Base-by-base conservation (phyloP, 2,329 filamentous ascomycete species). In the Pseudocercospora fijiensis region DNA sequence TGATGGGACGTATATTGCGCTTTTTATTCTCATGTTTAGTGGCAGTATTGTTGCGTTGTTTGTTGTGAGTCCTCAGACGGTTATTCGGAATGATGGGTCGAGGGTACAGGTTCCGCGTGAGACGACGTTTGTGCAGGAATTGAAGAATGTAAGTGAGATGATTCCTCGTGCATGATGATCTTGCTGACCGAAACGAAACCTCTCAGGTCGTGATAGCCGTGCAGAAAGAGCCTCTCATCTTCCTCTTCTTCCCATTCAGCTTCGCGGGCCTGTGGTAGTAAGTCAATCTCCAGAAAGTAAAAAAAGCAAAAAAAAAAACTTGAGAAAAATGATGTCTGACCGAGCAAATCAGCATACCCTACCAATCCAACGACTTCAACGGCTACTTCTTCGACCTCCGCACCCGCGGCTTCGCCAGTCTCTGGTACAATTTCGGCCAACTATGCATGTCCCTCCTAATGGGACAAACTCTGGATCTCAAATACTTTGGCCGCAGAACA, bases 321-420 rank as follows among this genome's bases (percentile, higher is more conserved):
- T 52, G 1, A 22, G 6, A 3, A 13, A 1, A 22, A 30, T 5
- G 26, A 30, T 7, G 1, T 8, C 16, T 28, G 7, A 53, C 26
- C 16, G 1, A 18, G 8, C 16, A 1, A 28, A 30, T 10, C 26
- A 53, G 49, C 20, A 57, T 57, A 7, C 55, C 55, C 9, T 57
- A 57, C 55, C 55, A 57, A n/a, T 57, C 55, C 55, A 57, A 57
- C 27, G 55, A 57, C 55, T 57, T 57, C 33, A 57, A 57, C 30
- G 55, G 30, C 27, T 57, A 57, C 55, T 57, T 57, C 30, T 57
- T 57, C 30, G 55, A 57, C 30, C 30, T 57, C 6, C 28, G 55
- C 13, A 57, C 55, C 11, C 55, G 55, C 33, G 55, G 55, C 33
- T 57, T 57, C 10, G 55, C 55, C 8, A 20, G 55, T 9, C 55